Conservation (phyloP, 129 eudicot species). For the Ambrosia artemisiifolia region DNA sequence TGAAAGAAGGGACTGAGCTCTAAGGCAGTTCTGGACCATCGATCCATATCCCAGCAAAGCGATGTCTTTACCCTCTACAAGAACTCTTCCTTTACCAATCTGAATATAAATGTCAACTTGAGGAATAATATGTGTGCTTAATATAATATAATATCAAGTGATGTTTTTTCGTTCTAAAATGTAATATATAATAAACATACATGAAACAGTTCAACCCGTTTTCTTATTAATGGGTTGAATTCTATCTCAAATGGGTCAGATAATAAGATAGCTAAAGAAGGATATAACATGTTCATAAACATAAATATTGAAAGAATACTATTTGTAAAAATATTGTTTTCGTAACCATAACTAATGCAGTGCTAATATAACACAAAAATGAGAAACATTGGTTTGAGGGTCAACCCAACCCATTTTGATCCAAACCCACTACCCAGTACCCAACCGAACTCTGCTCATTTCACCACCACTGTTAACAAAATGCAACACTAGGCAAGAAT, state of each 20-base stretch:
- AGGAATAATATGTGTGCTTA: constrained; percentile 1
- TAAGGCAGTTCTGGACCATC: constrained; percentile 91
- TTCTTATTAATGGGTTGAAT: neutral
- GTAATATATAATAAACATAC: neutral
- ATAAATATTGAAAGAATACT: neutral
- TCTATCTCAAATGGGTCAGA: neutral
- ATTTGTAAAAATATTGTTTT: neutral
- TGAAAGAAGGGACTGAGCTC: constrained; percentile 78
- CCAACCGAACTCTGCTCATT: neutral
- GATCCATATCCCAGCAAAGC: constrained; percentile 87
- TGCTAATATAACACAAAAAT: neutral
- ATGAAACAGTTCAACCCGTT: neutral
- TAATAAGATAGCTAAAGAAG: neutral
- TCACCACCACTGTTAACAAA: neutral
- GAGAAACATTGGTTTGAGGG: neutral
- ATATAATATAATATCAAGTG: neutral
- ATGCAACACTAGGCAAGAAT: neutral
- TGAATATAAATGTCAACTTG: constrained; percentile 22
- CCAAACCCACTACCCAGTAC: neutral
- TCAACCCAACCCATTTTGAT: neutral
- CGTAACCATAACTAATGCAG: neutral
- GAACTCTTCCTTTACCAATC: constrained; percentile 82
- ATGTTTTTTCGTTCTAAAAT: neutral
- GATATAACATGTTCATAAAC: neutral
- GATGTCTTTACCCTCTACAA: constrained; percentile 73